Conservation (phyloP, 2,329 filamentous ascomycete species). For the Penicillium sp. region DNA sequence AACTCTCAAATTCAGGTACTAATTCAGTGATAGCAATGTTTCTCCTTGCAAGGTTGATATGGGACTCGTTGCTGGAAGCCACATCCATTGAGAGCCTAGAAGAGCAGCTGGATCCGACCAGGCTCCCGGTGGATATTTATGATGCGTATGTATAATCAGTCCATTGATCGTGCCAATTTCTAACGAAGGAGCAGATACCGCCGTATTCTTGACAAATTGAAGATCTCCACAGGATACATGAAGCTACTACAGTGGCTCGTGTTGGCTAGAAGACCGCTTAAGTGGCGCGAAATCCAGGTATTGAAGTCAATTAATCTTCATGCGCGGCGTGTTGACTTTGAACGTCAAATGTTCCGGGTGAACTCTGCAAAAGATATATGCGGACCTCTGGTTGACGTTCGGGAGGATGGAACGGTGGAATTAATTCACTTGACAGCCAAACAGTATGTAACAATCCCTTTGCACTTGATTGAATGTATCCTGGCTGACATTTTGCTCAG, state of each 20-base stretch:
- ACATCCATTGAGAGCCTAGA: background rate
- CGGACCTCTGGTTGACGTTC: background rate
- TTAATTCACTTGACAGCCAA: constrained; percentile 1
- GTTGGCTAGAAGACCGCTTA: background rate
- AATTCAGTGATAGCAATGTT: background rate
- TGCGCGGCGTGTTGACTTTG: background rate
- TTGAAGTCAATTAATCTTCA: background rate
- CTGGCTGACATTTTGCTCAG: background rate
- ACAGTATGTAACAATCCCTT: background rate
- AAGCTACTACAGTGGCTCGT: background rate
- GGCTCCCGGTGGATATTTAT: background rate
- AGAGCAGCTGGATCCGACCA: background rate
- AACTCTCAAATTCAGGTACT: background rate
- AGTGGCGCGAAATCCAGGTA: constrained; percentile 1
- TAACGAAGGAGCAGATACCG: background rate
- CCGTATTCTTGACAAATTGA: background rate
- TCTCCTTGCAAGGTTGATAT: background rate
- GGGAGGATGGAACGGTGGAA: constrained; percentile 1
- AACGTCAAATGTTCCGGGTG: background rate
- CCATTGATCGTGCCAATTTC: background rate
- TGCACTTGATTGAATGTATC: no score
- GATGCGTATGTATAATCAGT: background rate
- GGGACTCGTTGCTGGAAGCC: background rate
- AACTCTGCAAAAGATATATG: constrained; percentile 1
- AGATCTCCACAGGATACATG: background rate